Evolutionary conservation across 495 filamentous ascomycete species (phyloP), one percentile per base, ranked within the genome.

Genomic region (Aspergillus diversus): DNA sequence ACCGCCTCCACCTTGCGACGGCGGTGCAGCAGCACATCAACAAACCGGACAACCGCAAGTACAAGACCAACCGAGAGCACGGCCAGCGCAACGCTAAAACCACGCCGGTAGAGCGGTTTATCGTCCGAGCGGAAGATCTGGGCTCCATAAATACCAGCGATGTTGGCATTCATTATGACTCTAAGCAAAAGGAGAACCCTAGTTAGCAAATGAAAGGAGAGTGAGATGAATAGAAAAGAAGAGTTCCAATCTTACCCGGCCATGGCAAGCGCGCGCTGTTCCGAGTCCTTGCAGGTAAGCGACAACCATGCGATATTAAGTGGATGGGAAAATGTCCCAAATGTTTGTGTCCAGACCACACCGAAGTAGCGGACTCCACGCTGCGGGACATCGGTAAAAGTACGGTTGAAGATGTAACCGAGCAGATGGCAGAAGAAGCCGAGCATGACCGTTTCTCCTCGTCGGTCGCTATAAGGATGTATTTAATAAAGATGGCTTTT

Each of bases 111-210:
- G 7, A 60, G 60, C 5, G 64, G 64, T 16, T 60, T 60, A 37
- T 66, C 60, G 17, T 62, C 60, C 5, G 56, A 15, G 17, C 64
- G 64, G 55, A 66, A 66, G 32, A 66, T 66, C 52, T 63, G 64
- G 0, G 64, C 56, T 9, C 64, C 64, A 12, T 58, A 63, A 21
- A 66, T 66, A 12, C 64, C 64, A 16, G 64, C 64, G 6, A 59
- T 59, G 39, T 66, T 66, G 33, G 64, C 64, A 15, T 42, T 49
- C 64, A 66, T 66, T 13, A 66, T 59, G 42, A 66, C 54, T 1
- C 61, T 63, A 58, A 16, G 32, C 12, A 53, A 37, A 15, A 12
- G 15, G 33, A 21, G 7, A 3, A 15, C 0, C 1, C 31, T 9
- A n/a, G 13, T 57, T 17, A 62, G 53, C n/a, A 55, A 17, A 57